A percentile compares a stretch with the other conserved stretches of the same genome.
Conservation (phyloP, 202 grass and related monocot species). For the Panicum virgatum region DNA sequence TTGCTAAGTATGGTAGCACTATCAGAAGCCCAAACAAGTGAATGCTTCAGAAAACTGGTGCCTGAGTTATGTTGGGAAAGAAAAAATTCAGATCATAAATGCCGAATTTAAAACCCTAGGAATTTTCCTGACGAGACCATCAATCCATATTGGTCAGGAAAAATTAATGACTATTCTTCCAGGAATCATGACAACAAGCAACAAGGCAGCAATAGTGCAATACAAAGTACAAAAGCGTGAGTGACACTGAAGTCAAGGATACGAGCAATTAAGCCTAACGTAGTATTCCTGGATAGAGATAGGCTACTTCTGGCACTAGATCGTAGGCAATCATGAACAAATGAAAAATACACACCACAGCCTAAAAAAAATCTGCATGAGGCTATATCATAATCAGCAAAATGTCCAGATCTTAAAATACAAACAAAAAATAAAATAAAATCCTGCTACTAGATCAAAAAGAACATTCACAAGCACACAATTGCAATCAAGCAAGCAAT, state of each 20-base stretch:
- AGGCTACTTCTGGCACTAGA: not conserved
- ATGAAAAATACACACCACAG: not conserved
- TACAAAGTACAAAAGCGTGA: not conserved
- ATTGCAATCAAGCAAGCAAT: slow-evolving; percentile 11
- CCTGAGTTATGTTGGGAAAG: not conserved
- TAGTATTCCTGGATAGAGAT: not conserved
- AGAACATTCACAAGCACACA: slow-evolving; percentile 14
- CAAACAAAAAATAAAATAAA: not conserved
- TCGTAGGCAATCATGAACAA: not conserved
- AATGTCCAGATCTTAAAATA: slow-evolving; percentile 20
- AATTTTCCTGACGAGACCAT: no score
- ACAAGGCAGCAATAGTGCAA: not conserved
- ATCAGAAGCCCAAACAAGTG: not conserved
- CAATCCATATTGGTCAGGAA: no score
- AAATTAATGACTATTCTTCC: no score
- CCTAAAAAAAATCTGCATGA: not conserved
- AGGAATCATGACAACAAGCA: not conserved
- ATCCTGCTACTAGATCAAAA: not conserved
- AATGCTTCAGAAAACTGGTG: not conserved
- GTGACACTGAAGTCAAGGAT: not conserved
- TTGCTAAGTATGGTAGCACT: not conserved
- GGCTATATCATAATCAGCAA: not conserved
- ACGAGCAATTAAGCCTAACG: not conserved
- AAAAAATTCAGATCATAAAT: not conserved
- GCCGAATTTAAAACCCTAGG: no score